Base-by-base conservation (phyloP, 2,329 filamentous ascomycete species). In the Curvularia spicifera region DNA sequence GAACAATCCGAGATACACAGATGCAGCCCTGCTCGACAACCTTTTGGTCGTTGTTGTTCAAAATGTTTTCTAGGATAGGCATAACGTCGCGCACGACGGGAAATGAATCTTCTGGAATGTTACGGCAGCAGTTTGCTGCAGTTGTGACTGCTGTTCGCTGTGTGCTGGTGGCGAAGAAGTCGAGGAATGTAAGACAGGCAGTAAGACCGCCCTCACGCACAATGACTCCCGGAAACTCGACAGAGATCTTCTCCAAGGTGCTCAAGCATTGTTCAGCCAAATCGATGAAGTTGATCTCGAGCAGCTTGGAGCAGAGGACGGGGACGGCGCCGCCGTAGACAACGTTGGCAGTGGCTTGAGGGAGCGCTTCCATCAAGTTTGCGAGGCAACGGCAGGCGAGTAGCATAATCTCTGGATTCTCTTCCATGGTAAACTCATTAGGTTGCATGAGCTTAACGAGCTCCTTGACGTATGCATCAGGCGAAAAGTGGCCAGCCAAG, bases 241-340 rank as follows among this genome's bases (percentile, higher is more conserved):
- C 87, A 0, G 95, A 99, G 49, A 99, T 97, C 79, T 98, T 99
- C 75, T 98, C 93, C 52, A 99, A 82, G 0, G 95, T 99, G 80
- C 93, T 99, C 49, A 99, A 81, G 57, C 95, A 93, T 80, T 99
- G 96, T 79, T 99, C 95, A 37, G 96, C 96, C 53, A 99, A 83
- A 76, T 99, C 95, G 74, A 99, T 99, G 76, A 94, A 99, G 61
- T 94, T 90, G 45, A 98, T 98, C 78, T 98, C 93, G 60, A 98
- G 83, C 29, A 99, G 83, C 78, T 98, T 99, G 73, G 94, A 91
- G 79, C 95, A 98, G 26, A 99, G 82, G 12, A 99, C 88, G 2
- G 95, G 93, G 5, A 99, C 95, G 33, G 95, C 95, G 49, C 93
- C 92, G n/a, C 93, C 94, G 74, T 98, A 98, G 4, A 98, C 95